A percentile compares a stretch with the other conserved stretches of the same genome.
Evolutionary conservation across 2,329 filamentous ascomycete genomes (phyloP).

Genomic region (Pseudocercospora musae): DNA sequence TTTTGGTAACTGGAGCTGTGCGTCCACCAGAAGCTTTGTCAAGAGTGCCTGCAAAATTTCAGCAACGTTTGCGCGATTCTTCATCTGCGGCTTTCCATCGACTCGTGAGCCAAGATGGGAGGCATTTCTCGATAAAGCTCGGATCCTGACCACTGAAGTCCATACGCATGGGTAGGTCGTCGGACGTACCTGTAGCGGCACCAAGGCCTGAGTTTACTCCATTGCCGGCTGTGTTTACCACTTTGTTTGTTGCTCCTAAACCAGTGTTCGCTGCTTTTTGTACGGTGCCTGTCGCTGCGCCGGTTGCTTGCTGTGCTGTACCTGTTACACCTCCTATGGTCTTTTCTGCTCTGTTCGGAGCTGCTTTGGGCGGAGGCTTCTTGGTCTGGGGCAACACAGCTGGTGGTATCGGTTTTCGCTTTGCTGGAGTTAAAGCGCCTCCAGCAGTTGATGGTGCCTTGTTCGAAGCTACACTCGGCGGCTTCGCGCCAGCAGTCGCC

Average conservation of each 20-base stretch:
- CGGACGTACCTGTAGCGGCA: slow-evolving; percentile 32
- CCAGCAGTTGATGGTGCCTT: slow-evolving; percentile 7
- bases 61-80: slow-evolving; percentile 13
- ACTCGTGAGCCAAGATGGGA: slow-evolving; percentile 29
- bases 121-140: slow-evolving; percentile 21
- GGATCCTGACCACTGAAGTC: slow-evolving; percentile 21
- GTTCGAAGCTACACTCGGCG: slow-evolving; percentile 6
- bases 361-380: neutral
- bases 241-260: slow-evolving; percentile 29
- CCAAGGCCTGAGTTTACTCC: slow-evolving; percentile 27
- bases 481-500: slow-evolving; percentile 17
- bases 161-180: slow-evolving; percentile 19
- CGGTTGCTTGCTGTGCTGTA: slow-evolving; percentile 24
- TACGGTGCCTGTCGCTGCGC: slow-evolving; percentile 25
- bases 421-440: slow-evolving; percentile 11
- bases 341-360: slow-evolving; percentile 9
- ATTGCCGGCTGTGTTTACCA: slow-evolving; percentile 22
- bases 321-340: slow-evolving; percentile 8
- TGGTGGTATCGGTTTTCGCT: slow-evolving; percentile 22
- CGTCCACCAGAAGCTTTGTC: slow-evolving; percentile 35
- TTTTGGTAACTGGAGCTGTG: slow-evolving; percentile 32
- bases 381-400: slow-evolving; percentile 11
- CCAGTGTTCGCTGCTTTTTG: slow-evolving; percentile 29
- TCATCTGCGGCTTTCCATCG: slow-evolving; percentile 27
- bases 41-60: slow-evolving; percentile 26